phyloP scores from a whole-genome alignment of 768 basidiomycete genomes.

The Lentinula boryana region DNA sequence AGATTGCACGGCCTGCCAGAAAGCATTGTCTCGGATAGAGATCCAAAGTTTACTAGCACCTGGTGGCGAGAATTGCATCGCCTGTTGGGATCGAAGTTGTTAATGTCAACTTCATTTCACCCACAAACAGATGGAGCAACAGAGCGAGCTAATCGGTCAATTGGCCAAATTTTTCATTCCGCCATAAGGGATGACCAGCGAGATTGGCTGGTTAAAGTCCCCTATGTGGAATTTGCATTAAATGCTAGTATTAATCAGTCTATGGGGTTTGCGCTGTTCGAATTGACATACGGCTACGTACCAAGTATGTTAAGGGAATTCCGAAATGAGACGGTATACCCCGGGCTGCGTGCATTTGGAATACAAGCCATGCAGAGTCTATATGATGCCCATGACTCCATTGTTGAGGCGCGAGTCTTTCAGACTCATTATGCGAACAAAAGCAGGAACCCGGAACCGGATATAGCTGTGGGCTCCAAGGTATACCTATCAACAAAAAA shows the following conservation, averaged over 20 bases:
- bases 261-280: conserved; percentile 19
- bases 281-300: conserved; percentile 16
- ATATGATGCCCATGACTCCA: conserved; percentile 18
- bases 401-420: conserved; percentile 14
- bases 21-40: conserved; percentile 21
- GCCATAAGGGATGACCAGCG: conserved; percentile 10
- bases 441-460: conserved; percentile 7
- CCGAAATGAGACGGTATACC: too few relatives aligned
- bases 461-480: conserved; percentile 9
- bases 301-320: conserved; percentile 6
- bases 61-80: conserved; percentile 23
- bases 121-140: conserved; percentile 22
- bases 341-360: conserved; percentile 17
- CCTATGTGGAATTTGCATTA: conserved; percentile 11
- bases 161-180: conserved; percentile 9
- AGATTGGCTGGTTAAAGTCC: conserved; percentile 10
- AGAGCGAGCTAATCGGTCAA: conserved; percentile 6
- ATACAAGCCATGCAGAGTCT: conserved; percentile 11
- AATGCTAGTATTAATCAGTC: conserved; percentile 11
- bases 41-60: conserved; percentile 22
- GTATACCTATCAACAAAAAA: conserved; percentile 27
- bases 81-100: conserved; percentile 11
- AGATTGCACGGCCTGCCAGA: conserved; percentile 12
- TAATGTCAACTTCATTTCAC: conserved; percentile 21
- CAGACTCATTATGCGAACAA: conserved; percentile 18